These are phyloP conservation scores for Rhododendron vialii DNA, from an alignment of 148 eudicot species.

Conservation along the genomic window DNA sequence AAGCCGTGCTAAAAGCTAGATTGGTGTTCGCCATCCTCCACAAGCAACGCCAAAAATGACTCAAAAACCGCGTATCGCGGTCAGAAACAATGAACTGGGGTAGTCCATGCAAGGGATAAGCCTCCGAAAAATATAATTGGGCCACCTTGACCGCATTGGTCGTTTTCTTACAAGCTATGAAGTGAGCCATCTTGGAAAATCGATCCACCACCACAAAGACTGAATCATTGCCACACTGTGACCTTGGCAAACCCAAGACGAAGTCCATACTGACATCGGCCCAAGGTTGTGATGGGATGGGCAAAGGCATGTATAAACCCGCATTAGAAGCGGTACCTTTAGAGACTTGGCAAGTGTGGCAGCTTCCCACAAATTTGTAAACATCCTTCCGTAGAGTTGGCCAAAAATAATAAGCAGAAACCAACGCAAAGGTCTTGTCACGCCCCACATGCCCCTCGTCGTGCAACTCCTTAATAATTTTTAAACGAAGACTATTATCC, in stretches of 20 bases:
- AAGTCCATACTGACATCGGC: neutral
- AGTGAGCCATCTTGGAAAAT: neutral
- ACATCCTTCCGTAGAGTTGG: neutral
- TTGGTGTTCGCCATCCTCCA: no score
- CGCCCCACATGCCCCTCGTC: neutral
- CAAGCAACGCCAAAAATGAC: no score
- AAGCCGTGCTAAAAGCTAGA: no score
- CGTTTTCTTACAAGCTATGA: neutral
- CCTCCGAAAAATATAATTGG: neutral
- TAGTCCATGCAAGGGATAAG: neutral
- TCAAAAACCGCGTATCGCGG: no score
- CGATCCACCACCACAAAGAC: neutral
- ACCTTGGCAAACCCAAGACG: neutral
- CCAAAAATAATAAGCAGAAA: neutral
- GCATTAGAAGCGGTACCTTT: neutral
- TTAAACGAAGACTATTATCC: neutral
- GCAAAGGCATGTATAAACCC: neutral
- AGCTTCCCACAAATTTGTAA: neutral
- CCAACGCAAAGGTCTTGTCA: neutral
- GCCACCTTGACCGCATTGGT: neutral
- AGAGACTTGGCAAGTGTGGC: neutral
- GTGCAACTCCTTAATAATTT: neutral
- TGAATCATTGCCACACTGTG: neutral
- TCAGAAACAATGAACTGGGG: neutral
- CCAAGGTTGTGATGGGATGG: neutral